Percentiles rank a stretch among this genome's conserved stretches.
Evolutionary conservation across 2,329 filamentous ascomycete genomes (phyloP).

Genomic region (Canariomyces notabilis): DNA sequence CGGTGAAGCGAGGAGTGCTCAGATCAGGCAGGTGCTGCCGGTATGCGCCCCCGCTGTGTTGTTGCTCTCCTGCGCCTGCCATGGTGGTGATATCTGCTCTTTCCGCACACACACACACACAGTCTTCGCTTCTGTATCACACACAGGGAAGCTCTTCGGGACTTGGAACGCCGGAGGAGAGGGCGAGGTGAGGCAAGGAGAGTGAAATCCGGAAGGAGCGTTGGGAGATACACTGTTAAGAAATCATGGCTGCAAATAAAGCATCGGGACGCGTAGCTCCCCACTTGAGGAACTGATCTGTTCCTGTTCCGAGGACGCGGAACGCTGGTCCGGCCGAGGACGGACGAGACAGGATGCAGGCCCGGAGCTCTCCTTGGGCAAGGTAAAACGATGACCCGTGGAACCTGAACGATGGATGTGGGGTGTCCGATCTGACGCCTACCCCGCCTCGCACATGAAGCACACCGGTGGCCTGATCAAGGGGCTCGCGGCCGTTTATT

Average conservation of each 20-base stretch:
- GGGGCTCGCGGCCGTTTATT: background rate
- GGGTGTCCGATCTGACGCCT: background rate
- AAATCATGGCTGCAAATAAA: background rate
- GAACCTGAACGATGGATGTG: background rate
- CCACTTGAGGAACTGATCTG: conserved; percentile 6
- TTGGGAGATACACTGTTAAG: background rate
- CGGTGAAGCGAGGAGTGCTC: conserved; percentile 54
- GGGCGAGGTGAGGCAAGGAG: background rate
- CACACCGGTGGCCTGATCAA: background rate
- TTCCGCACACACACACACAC: no score
- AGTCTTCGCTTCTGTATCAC: background rate
- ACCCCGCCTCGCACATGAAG: background rate
- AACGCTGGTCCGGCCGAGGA: conserved; percentile 10
- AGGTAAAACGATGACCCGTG: conserved; percentile 25
- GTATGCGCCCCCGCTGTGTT: conserved; percentile 36
- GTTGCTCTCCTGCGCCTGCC: conserved; percentile 8
- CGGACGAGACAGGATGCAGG: no score
- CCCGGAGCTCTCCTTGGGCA: conserved; percentile 7
- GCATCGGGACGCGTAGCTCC: background rate
- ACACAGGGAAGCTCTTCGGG: background rate
- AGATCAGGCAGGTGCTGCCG: conserved; percentile 60
- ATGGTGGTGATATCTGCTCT: conserved; percentile 9
- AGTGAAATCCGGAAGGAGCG: background rate
- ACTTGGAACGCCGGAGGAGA: background rate
- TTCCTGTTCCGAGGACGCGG: conserved; percentile 3